Base-by-base conservation (phyloP, 495 filamentous ascomycete species). In the Staphylotrichum tortipilum region DNA sequence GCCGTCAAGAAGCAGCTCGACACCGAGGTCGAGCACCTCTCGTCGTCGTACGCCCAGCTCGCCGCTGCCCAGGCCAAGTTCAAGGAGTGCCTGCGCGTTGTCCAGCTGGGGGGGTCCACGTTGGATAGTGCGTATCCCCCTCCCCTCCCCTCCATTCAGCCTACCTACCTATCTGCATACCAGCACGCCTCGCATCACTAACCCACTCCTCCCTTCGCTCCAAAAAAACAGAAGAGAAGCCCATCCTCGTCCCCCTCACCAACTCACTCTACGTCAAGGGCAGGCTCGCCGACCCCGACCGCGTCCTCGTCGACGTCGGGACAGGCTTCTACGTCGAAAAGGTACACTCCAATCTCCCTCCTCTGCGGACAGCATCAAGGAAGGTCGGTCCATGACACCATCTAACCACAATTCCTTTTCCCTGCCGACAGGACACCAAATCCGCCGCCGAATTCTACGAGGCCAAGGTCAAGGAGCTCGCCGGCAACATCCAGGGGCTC, bases 301-400 rank as follows among this genome's bases (percentile, higher is more conserved):
- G 83, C 51, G 89, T 97, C 10, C 75, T 98, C 37, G 89, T 98
- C 19, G 92, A 98, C 72, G 84, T 98, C 15, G 92, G 92, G 14
- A 98, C 92, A 1, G 92, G 92, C 3, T 98, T 92, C 65, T 96
- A 88, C 64, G 85, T 97, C 48, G 92, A 97, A 70, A 98, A 98
- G 79, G 85, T 86, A 51, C 33, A n/a, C 62, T 29, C 19, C 30
- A 23, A 12, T 31, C 15, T 29, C 40, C 24, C 11, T 37, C 19
- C 24, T 14, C 12, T 8, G n/a, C n/a, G n/a, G n/a, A n/a, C n/a
- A n/a, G n/a, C n/a, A n/a, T n/a, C n/a, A n/a, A n/a, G n/a, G n/a
- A n/a, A n/a, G n/a, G n/a, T n/a, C n/a, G n/a, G n/a, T n/a, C 39
- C 23, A 41, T 30, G 6, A 31, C 17, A 22, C 18, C 33, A 17